Percentiles rank a stretch among this genome's conserved stretches.
phyloP scores from a whole-genome alignment of 176 grass and related monocot species.

The Saccharum spontaneum region DNA sequence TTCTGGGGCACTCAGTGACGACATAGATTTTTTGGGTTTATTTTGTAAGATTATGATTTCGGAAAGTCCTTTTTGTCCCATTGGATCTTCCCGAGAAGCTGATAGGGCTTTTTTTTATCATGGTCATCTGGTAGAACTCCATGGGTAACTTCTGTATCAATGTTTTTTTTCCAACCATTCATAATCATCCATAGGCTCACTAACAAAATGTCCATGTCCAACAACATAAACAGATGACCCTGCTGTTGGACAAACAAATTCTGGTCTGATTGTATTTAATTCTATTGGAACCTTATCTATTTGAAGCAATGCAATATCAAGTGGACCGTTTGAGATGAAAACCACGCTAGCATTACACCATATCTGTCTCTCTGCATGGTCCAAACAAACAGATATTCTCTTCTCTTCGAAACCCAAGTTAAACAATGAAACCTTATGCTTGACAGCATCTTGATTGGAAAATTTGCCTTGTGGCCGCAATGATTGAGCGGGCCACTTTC shows the following conservation, averaged over 20 bases:
- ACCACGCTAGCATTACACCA: conserved; percentile 78
- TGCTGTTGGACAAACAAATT: conserved; percentile 70
- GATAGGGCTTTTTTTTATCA: no score
- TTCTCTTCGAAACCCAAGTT: conserved; percentile 57
- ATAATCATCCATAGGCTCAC: no score
- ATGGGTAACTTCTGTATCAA: no score
- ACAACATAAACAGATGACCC: conserved; percentile 65
- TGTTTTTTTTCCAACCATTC: no score
- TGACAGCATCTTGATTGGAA: conserved; percentile 41
- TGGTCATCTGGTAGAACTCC: no score
- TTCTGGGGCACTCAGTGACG: no score
- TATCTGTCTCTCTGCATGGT: conserved; percentile 49
- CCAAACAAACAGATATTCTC: conserved; percentile 72
- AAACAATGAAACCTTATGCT: conserved; percentile 45
- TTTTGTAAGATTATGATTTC: no score
- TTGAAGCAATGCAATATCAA: conserved; percentile 85
- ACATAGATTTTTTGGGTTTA: no score
- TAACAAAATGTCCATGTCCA: conserved; percentile 80
- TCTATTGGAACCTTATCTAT: conserved; percentile 59
- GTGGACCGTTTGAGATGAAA: conserved; percentile 85
- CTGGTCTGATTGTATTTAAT: conserved; percentile 59
- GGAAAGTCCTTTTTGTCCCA: no score
- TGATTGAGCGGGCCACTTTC: no score
- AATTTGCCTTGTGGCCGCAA: conserved; percentile 30
- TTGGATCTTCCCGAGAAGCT: no score